These are phyloP conservation scores for Cyclotella baltica DNA, from an alignment of 108 stramenopile genomes.

Conservation along the genomic window DNA sequence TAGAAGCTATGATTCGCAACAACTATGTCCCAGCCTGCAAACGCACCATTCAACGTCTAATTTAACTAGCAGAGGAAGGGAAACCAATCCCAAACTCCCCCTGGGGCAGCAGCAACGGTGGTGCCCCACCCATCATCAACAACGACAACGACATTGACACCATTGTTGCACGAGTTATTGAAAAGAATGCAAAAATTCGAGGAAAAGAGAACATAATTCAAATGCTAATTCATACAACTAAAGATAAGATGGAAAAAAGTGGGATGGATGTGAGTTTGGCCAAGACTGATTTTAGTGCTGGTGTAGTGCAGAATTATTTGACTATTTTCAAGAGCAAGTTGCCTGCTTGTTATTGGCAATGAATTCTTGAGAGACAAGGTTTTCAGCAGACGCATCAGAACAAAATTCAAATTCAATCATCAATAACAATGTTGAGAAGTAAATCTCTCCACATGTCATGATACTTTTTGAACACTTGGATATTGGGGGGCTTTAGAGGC, in stretches of 20 bases:
- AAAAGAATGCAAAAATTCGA: neutral
- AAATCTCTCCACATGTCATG: too few relatives aligned
- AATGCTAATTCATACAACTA: constrained; percentile 1
- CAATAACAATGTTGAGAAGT: too few relatives aligned
- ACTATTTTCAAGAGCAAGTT: constrained; percentile 18
- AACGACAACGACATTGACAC: constrained; percentile 4
- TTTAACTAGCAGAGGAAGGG: neutral
- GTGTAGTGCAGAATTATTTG: neutral
- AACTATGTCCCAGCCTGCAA: neutral
- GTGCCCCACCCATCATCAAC: neutral
- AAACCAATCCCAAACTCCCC: neutral
- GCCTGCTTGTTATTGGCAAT: neutral
- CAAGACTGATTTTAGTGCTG: neutral
- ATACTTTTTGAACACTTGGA: too few relatives aligned
- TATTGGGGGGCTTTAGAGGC: too few relatives aligned
- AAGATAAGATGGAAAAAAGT: neutral
- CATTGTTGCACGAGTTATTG: neutral
- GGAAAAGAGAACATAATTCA: neutral
- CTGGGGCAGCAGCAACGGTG: constrained; percentile 3
- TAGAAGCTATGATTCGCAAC: neutral
- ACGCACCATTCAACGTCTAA: neutral
- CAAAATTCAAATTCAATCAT: too few relatives aligned
- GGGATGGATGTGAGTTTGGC: constrained; percentile 1
- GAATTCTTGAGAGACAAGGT: neutral
- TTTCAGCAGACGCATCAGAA: neutral